Base-by-base conservation (phyloP, 2,329 filamentous ascomycete species). In the Hymenoscyphus linearis region DNA sequence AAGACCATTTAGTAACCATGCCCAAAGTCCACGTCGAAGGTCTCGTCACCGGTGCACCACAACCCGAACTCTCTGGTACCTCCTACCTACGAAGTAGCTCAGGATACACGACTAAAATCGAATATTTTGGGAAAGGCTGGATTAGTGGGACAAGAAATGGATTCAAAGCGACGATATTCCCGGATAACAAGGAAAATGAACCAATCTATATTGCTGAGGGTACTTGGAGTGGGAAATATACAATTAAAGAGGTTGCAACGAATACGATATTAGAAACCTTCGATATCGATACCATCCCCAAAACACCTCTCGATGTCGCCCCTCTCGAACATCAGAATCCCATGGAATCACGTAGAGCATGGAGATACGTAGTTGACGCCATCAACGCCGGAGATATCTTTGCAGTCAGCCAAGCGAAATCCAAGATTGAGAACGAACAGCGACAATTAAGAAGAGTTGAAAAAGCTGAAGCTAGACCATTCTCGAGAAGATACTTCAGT, bases 101-200 rank as follows among this genome's bases (percentile, higher is more conserved):
- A 1, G 93, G 95, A 58, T 97, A 88, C 77, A 89, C 91, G 4
- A 84, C 91, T 65, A 92, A 91, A 77, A 89, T 98, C 70, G 91
- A 96, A 74, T 99, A 96, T 79, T 88, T 85, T 60, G 91, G 91
- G 71, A 93, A 91, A 75, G 93, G 93, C 58, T 99, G 93, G 93
- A 76, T 99, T 4, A 91, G 89, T 52, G 95, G 93, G 68, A 96
- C 95, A 81, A 96, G 96, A 79, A 98, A 98, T 78, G 88, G 82
- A 56, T 91, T 98, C 73, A 84, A 80, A 14, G 93, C 92, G 12
- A 81, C 79, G n/a, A 75, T 97, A 55, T 91, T 88, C 77, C 81
- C 78, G 35, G 85, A 90, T 75, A 76, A 85, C 78, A 78, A 79
- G 60, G 90, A 86, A 74, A 88, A 87, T 74, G 86, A 89, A 57